Conservation (phyloP, 2,329 filamentous ascomycete species). For the Bretziella fagacearum region DNA sequence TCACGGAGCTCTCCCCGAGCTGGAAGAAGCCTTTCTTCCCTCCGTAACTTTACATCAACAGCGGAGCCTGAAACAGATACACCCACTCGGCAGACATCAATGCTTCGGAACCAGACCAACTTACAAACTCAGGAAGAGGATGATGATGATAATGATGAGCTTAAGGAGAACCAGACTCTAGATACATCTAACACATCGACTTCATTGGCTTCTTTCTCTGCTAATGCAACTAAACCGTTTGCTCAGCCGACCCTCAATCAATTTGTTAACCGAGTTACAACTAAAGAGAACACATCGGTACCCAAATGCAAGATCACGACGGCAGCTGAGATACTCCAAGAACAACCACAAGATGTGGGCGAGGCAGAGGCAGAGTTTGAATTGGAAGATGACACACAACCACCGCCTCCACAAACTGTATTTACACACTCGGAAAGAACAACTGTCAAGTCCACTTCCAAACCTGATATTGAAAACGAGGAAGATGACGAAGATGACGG, state of each 20-base stretch:
- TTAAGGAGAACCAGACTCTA: neutral
- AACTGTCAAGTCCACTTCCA: too few species aligned
- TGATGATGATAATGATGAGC: neutral
- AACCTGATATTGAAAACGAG: neutral
- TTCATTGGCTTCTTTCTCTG: neutral
- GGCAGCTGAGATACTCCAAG: conserved; percentile 3
- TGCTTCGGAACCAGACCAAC: neutral
- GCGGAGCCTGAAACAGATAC: neutral
- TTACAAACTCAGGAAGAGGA: neutral
- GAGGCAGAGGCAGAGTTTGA: conserved; percentile 6
- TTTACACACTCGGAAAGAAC: neutral
- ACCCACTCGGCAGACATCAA: neutral
- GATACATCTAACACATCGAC: neutral
- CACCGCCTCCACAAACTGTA: neutral
- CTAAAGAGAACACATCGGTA: neutral
- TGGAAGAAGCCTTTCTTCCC: neutral
- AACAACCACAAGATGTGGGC: conserved; percentile 1
- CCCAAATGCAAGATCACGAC: conserved; percentile 2
- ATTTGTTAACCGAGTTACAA: neutral
- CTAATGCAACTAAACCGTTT: neutral
- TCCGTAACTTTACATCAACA: neutral
- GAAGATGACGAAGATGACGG: conserved; percentile 8
- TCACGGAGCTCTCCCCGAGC: neutral
- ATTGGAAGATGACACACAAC: neutral
- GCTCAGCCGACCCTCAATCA: neutral